phyloP scores from a whole-genome alignment of 495 filamentous ascomycete species.

The Aspergillus sclerotiicarbonarius region DNA sequence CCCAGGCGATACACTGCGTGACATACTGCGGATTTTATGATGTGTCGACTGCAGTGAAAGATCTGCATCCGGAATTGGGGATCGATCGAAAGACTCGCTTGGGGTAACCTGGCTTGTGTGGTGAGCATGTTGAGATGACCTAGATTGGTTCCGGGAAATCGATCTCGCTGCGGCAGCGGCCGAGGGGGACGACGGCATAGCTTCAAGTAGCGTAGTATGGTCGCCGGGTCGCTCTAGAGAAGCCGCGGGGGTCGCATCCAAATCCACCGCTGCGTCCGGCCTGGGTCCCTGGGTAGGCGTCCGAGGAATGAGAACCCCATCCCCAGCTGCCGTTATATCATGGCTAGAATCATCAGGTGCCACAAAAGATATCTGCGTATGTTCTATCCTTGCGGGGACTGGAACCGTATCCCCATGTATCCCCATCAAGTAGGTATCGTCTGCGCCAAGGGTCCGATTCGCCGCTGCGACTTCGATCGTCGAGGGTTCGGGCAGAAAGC shows the following conservation, averaged over 20 bases:
- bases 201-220: slow-evolving; percentile 59
- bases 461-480: slow-evolving; percentile 39
- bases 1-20: slow-evolving; percentile 36
- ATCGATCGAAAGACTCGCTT: slow-evolving; percentile 28
- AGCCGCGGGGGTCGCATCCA: slow-evolving; percentile 25
- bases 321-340: slow-evolving; percentile 13
- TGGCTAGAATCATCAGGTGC: slow-evolving; percentile 27
- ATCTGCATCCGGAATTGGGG: slow-evolving; percentile 22
- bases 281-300: slow-evolving; percentile 32
- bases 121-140: slow-evolving; percentile 15
- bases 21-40: slow-evolving; percentile 25
- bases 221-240: slow-evolving; percentile 30
- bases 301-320: slow-evolving; percentile 46
- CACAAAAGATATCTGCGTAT: slow-evolving; percentile 30
- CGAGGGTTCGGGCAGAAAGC: slow-evolving; percentile 62
- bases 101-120: slow-evolving; percentile 25
- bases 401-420: slow-evolving; percentile 26
- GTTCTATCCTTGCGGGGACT: slow-evolving; percentile 19
- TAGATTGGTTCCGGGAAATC: slow-evolving; percentile 31
- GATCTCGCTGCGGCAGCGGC: slow-evolving; percentile 61
- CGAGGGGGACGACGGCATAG: slow-evolving; percentile 63
- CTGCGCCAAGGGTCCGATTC: slow-evolving; percentile 28
- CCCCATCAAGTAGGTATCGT: slow-evolving; percentile 46
- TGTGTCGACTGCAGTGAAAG: slow-evolving; percentile 34
- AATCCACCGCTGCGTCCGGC: slow-evolving; percentile 20